These are phyloP conservation scores for Escovopsis sp. DNA, from an alignment of 2,329 filamentous ascomycete species.

Conservation along the genomic window DNA sequence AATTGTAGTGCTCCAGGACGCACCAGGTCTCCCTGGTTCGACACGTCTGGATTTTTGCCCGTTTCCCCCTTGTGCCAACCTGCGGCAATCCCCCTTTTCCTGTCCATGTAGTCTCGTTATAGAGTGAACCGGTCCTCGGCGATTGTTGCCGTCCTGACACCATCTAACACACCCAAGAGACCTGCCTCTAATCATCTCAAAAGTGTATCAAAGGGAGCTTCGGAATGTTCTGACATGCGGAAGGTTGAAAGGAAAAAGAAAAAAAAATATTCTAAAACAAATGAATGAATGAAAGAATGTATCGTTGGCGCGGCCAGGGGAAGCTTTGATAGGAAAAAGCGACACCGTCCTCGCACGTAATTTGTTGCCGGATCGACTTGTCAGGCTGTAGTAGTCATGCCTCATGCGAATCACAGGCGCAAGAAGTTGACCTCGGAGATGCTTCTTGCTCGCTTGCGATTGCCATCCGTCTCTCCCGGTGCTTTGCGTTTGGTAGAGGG, in stretches of 20 bases:
- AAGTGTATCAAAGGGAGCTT: slow-evolving; percentile 1
- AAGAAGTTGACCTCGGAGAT: slow-evolving; percentile 41
- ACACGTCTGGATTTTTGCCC: too few species aligned
- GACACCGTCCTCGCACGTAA: slow-evolving; percentile 34
- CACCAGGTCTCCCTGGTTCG: too few species aligned
- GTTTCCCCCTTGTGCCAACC: too few species aligned
- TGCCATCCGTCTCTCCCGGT: slow-evolving; percentile 23
- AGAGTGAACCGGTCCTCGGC: slow-evolving; percentile 4
- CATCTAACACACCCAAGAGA: slow-evolving; percentile 3
- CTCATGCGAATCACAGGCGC: slow-evolving; percentile 22
- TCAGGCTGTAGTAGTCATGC: not conserved
- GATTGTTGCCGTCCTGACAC: slow-evolving; percentile 3
- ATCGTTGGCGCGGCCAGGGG: slow-evolving; percentile 24
- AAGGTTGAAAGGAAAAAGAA: not conserved
- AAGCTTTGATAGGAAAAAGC: slow-evolving; percentile 15
- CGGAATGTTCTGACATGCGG: not conserved
- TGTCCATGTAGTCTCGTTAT: slow-evolving; percentile 2
- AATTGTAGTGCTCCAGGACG: too few species aligned
- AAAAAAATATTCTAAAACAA: not conserved
- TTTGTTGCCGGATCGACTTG: slow-evolving; percentile 8
- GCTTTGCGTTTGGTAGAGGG: slow-evolving; percentile 42
- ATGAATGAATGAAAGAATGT: slow-evolving; percentile 1
- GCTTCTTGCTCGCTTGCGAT: slow-evolving; percentile 44
- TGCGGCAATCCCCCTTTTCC: slow-evolving; percentile 3
- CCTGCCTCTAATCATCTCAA: not conserved